phyloP scores from a whole-genome alignment of 805 yeast species.

The Vanderwaltozyma tropicalis region DNA sequence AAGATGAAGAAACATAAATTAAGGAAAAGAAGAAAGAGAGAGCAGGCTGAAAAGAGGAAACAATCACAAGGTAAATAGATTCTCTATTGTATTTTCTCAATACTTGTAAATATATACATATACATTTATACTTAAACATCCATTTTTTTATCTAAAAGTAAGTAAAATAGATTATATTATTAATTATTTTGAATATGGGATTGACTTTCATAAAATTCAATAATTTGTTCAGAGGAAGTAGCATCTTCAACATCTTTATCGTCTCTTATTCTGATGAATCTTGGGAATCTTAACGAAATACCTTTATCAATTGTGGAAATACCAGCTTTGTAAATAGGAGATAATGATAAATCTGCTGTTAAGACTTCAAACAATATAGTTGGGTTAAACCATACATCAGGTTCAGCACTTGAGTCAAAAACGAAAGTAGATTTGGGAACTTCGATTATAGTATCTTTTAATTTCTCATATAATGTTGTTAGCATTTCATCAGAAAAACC shows the following conservation, averaged over 20 bases:
- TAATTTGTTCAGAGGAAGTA: conserved; percentile 72
- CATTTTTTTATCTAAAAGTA: no score
- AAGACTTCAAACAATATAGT: conserved; percentile 72
- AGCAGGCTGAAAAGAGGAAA: conserved; percentile 70
- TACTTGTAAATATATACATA: background rate
- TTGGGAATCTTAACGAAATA: conserved; percentile 77
- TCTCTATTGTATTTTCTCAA: background rate
- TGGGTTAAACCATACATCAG: conserved; percentile 95
- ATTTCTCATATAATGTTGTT: conserved; percentile 43
- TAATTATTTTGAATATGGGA: conserved; percentile 26
- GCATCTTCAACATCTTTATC: conserved; percentile 83
- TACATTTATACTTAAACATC: no score
- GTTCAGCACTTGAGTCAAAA: conserved; percentile 63
- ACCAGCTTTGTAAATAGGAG: conserved; percentile 87
- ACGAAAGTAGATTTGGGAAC: conserved; percentile 59
- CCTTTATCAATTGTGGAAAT: conserved; percentile 66
- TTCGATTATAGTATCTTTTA: conserved; percentile 56
- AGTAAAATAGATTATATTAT: no score
- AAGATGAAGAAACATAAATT: conserved; percentile 97
- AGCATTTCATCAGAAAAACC: conserved; percentile 87
- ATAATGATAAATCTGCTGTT: conserved; percentile 81
- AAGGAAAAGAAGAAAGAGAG: conserved; percentile 93
- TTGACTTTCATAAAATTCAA: conserved; percentile 75
- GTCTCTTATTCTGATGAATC: conserved; percentile 74
- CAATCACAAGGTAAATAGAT: conserved; percentile 34